Evolutionary conservation across 2,329 filamentous ascomycete species (phyloP).

Genomic region (Ophiostoma fasciatum): DNA sequence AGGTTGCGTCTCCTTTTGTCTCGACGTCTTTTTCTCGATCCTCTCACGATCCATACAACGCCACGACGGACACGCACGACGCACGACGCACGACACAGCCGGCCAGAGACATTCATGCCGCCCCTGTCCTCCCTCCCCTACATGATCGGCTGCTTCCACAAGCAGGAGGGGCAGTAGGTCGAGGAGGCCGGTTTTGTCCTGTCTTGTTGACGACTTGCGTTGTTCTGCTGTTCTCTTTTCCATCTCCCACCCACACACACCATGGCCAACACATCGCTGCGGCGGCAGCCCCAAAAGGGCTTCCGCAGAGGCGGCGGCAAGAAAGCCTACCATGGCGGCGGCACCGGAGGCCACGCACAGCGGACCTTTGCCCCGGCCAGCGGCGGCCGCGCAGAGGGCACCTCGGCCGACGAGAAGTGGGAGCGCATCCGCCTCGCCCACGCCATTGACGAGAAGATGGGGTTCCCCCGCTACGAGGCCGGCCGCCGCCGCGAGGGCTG

Average conservation of each 20-base stretch:
- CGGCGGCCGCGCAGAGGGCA: constrained; percentile 63
- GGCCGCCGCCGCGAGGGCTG: constrained; percentile 71
- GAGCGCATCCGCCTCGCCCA: constrained; percentile 74
- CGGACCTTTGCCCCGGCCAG: constrained; percentile 63
- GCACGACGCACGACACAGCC: too few relatives aligned
- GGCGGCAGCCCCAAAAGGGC: constrained; percentile 44
- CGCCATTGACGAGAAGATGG: constrained; percentile 87
- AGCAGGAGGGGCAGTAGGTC: constrained; percentile 2
- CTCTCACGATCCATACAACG: too few relatives aligned
- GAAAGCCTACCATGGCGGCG: constrained; percentile 58
- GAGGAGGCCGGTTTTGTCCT: background rate
- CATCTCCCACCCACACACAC: background rate
- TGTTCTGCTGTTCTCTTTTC: background rate
- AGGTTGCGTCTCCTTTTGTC: too few relatives aligned
- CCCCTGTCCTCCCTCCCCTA: too few relatives aligned
- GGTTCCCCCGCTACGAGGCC: constrained; percentile 81
- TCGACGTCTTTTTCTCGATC: too few relatives aligned
- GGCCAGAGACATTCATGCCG: too few relatives aligned
- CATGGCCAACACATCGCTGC: constrained; percentile 47
- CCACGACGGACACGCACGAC: too few relatives aligned
- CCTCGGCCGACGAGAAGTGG: constrained; percentile 82
- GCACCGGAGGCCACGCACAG: too few relatives aligned
- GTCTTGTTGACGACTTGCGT: too few relatives aligned
- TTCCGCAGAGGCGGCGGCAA: constrained; percentile 49
- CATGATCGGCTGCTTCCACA: background rate